A percentile compares a stretch with the other conserved stretches of the same genome.
These are phyloP conservation scores for Puccinia triticina DNA, from an alignment of 1,284 basidiomycete genomes.

Conservation along the genomic window DNA sequence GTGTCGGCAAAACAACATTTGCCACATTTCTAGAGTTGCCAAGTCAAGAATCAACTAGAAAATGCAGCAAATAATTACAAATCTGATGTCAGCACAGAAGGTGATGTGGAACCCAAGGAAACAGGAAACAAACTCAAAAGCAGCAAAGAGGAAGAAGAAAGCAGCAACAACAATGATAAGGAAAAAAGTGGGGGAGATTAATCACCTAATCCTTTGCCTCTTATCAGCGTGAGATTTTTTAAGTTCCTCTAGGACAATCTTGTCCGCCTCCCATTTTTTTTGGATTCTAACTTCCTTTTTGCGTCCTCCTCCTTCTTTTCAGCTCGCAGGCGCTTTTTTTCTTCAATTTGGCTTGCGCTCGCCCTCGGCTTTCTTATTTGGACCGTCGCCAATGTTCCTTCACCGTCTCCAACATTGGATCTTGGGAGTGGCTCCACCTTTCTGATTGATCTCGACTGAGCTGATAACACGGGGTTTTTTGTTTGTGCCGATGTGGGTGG, in stretches of 20 bases:
- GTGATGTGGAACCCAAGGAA: not conserved
- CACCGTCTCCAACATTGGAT: not conserved
- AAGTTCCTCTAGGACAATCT: not conserved
- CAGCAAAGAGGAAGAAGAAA: not conserved
- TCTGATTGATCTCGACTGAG: not conserved
- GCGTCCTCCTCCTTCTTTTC: not conserved
- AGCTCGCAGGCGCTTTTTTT: not conserved
- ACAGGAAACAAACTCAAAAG: not conserved
- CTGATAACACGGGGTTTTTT: not conserved
- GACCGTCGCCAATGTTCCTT: not conserved
- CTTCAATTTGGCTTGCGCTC: not conserved
- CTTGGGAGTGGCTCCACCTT: not conserved
- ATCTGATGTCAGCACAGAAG: not conserved
- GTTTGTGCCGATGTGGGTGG: not conserved
- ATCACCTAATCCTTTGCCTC: not conserved
- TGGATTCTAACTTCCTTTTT: not conserved
- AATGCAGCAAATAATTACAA: not conserved
- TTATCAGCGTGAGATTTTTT: not conserved
- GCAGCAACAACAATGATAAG: not conserved
- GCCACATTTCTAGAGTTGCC: not conserved
- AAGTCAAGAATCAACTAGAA: not conserved
- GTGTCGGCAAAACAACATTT: not conserved
- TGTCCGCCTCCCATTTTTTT: not conserved
- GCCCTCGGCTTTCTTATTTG: not conserved
- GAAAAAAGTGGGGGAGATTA: too few relatives aligned